Percentiles rank a stretch among this genome's conserved stretches.
Evolutionary conservation across 106 monocot genomes (phyloP).

Genomic region (Triglochin maritima): DNA sequence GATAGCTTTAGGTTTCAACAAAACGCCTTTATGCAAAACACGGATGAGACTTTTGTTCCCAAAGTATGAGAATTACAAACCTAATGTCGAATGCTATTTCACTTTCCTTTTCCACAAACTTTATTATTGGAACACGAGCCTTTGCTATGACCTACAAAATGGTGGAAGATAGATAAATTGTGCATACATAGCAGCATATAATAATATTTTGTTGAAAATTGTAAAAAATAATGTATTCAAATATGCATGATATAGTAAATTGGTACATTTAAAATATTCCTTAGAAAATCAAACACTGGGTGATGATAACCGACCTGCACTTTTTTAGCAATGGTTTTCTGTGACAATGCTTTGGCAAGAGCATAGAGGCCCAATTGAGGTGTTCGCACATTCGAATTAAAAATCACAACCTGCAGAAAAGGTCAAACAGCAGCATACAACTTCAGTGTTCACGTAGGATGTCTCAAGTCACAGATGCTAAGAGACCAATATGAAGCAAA

Average conservation of each 20-base stretch:
- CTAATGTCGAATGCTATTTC: constrained; percentile 89
- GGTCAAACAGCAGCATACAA: background rate
- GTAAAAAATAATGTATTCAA: too few species aligned
- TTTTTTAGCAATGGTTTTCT: constrained; percentile 56
- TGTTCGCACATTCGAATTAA: constrained; percentile 71
- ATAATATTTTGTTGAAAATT: too few species aligned
- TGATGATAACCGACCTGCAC: constrained; percentile 43
- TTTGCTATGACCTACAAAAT: constrained; percentile 66
- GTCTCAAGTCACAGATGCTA: too few species aligned
- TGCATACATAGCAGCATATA: too few species aligned
- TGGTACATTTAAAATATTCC: too few species aligned
- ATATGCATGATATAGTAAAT: too few species aligned
- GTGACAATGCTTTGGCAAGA: constrained; percentile 77
- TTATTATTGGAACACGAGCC: constrained; percentile 93
- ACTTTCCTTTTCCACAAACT: constrained; percentile 84
- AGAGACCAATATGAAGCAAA: too few species aligned
- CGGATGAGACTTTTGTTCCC: background rate
- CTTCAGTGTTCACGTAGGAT: too few species aligned
- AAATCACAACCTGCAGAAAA: constrained; percentile 61
- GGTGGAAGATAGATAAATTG: too few species aligned
- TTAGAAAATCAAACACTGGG: too few species aligned
- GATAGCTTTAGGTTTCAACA: too few species aligned
- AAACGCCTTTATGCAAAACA: background rate
- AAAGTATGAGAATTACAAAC: constrained; percentile 12
- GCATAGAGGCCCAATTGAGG: constrained; percentile 81